Evolutionary conservation across 1,284 basidiomycete genomes (phyloP).

Genomic region (Hymenochaete sp.): DNA sequence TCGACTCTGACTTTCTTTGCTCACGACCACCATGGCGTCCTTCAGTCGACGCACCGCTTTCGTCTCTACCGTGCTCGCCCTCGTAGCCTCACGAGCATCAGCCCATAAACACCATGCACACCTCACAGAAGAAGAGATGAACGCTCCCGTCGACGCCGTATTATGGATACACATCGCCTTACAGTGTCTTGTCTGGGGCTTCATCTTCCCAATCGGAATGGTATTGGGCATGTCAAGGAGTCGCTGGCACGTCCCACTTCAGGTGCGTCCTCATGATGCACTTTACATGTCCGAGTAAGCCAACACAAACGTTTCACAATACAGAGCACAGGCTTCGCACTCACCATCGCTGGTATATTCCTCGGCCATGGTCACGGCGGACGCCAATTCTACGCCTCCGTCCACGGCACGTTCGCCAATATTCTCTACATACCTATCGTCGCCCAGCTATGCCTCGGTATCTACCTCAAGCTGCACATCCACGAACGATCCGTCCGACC

Average conservation of each 20-base stretch:
- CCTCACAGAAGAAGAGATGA: conserved; percentile 52
- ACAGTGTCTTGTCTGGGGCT: conserved; percentile 71
- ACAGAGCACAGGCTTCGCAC: conserved; percentile 56
- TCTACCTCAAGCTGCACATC: conserved; percentile 92
- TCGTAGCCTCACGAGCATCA: too few relatives aligned
- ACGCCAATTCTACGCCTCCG: conserved; percentile 59
- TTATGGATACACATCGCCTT: conserved; percentile 75
- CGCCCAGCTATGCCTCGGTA: conserved; percentile 64
- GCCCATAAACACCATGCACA: conserved; percentile 59
- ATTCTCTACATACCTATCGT: conserved; percentile 61
- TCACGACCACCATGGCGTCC: too few relatives aligned
- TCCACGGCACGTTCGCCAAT: conserved; percentile 64
- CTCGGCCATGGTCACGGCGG: conserved; percentile 80
- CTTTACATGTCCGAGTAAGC: conserved; percentile 1
- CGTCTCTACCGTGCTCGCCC: too few relatives aligned
- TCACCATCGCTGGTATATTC: conserved; percentile 65
- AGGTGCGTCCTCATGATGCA: conserved; percentile 36
- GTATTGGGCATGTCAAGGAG: conserved; percentile 73
- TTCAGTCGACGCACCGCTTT: too few relatives aligned
- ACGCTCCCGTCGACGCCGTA: conserved; percentile 66
- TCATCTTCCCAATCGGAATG: conserved; percentile 83
- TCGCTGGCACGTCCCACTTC: conserved; percentile 81
- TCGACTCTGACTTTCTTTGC: too few relatives aligned
- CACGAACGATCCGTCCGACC: conserved; percentile 73
- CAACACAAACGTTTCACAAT: conserved; percentile 16